phyloP scores from a whole-genome alignment of 768 basidiomycete species.

The Phylloporus sp. region DNA sequence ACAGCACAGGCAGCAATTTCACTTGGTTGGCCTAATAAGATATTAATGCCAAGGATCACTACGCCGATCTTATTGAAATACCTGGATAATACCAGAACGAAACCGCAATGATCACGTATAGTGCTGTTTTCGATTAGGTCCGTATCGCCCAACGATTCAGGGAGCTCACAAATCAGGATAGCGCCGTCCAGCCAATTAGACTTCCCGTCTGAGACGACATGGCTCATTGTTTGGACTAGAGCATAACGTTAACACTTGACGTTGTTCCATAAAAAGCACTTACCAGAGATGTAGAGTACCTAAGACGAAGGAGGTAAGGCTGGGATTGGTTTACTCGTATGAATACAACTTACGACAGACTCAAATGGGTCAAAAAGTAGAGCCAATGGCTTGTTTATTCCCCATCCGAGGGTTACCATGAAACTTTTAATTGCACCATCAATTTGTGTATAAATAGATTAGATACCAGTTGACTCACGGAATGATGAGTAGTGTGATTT shows the following conservation, averaged over 20 bases:
- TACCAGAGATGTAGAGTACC: constrained; percentile 38
- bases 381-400: constrained; percentile 71
- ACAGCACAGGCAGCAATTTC: constrained; percentile 16
- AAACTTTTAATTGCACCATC: constrained; percentile 41
- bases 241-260: constrained; percentile 10
- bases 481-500: constrained; percentile 83
- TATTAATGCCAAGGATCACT: not conserved
- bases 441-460: not conserved
- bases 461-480: constrained; percentile 45
- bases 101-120: constrained; percentile 70
- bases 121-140: constrained; percentile 34
- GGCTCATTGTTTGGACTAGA: constrained; percentile 77
- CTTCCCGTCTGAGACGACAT: constrained; percentile 76
- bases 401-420: constrained; percentile 76
- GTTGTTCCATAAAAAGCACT: constrained; percentile 33
- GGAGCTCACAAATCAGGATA: constrained; percentile 59
- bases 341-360: constrained; percentile 49
- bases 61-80: constrained; percentile 4
- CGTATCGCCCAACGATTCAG: not conserved
- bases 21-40: constrained; percentile 23
- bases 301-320: constrained; percentile 13
- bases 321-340: not conserved
- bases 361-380: constrained; percentile 90
- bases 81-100: constrained; percentile 62
- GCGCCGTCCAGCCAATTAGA: constrained; percentile 84